Evolutionary conservation across 2,329 filamentous ascomycete genomes (phyloP).

Genomic region (Fusarium begoniae): DNA sequence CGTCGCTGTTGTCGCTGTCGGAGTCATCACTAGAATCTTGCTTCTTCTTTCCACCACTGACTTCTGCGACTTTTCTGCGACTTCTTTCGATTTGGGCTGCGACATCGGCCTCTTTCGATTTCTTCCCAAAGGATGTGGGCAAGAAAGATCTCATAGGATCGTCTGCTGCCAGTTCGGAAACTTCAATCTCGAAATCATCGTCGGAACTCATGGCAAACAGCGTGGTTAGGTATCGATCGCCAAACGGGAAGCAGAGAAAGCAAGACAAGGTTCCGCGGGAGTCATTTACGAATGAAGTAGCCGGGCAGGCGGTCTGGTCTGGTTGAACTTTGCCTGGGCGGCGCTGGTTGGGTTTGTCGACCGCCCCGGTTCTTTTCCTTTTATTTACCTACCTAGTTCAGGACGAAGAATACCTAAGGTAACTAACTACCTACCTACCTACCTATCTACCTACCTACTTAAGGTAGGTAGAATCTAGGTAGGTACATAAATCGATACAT

Average conservation of each 20-base stretch:
- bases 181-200: constrained; percentile 67
- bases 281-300: constrained; percentile 32
- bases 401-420: constrained; percentile 7
- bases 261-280: constrained; percentile 28
- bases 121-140: constrained; percentile 86
- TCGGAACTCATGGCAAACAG: constrained; percentile 63
- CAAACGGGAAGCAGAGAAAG: constrained; percentile 19
- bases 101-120: constrained; percentile 76
- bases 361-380: constrained; percentile 43
- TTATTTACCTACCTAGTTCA: constrained; percentile 19
- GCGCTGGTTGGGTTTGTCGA: constrained; percentile 37
- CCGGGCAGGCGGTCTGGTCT: constrained; percentile 27
- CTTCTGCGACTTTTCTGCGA: constrained; percentile 61
- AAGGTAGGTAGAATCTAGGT: not conserved
- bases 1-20: constrained; percentile 61
- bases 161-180: constrained; percentile 64
- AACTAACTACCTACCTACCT: too few relatives aligned
- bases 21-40: constrained; percentile 58
- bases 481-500: constrained; percentile 9
- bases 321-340: constrained; percentile 20
- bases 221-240: constrained; percentile 18
- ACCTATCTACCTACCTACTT: too few relatives aligned
- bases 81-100: constrained; percentile 83
- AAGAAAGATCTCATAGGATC: constrained; percentile 81
- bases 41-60: constrained; percentile 25